Conservation (phyloP, 176 grass and related monocot species). For the Hordeum marinum region DNA sequence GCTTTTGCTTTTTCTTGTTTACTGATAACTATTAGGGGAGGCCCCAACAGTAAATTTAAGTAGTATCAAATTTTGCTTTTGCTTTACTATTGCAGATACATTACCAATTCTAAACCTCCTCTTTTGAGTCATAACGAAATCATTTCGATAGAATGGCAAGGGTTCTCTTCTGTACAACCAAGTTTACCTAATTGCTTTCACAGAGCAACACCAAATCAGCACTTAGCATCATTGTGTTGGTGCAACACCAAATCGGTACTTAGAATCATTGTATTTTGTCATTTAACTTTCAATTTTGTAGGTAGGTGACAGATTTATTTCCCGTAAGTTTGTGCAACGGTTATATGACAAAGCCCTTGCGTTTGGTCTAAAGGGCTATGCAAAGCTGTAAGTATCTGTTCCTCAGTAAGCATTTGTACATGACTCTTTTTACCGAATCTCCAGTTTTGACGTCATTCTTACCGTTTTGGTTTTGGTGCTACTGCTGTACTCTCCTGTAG, state of each 20-base stretch:
- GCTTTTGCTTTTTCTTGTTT: not conserved
- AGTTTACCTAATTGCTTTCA: slow-evolving; percentile 1
- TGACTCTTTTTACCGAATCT: slow-evolving; percentile 6
- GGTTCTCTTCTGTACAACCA: not conserved
- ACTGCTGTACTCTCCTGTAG: not conserved
- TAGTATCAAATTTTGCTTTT: not conserved
- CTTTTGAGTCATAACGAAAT: not conserved
- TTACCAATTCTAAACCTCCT: not conserved
- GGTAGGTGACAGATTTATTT: slow-evolving; percentile 95
- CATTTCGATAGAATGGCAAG: not conserved
- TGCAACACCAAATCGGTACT: slow-evolving; percentile 1
- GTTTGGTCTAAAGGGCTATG: slow-evolving; percentile 94
- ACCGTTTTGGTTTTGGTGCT: not conserved
- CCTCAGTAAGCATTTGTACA: slow-evolving; percentile 15
- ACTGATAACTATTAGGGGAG: not conserved
- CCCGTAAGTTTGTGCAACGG: slow-evolving; percentile 78
- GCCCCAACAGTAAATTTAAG: not conserved
- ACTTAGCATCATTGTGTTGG: not conserved
- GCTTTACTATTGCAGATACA: slow-evolving; percentile 1
- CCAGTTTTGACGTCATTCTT: slow-evolving; percentile 1
- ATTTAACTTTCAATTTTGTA: slow-evolving; percentile 48
- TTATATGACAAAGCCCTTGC: slow-evolving; percentile 90
- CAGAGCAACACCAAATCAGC: not conserved
- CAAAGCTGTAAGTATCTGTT: slow-evolving; percentile 70
- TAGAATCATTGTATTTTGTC: slow-evolving; percentile 8